These are phyloP conservation scores for Hansfordia pulvinata DNA, from an alignment of 2,329 filamentous ascomycete species.

Conservation along the genomic window DNA sequence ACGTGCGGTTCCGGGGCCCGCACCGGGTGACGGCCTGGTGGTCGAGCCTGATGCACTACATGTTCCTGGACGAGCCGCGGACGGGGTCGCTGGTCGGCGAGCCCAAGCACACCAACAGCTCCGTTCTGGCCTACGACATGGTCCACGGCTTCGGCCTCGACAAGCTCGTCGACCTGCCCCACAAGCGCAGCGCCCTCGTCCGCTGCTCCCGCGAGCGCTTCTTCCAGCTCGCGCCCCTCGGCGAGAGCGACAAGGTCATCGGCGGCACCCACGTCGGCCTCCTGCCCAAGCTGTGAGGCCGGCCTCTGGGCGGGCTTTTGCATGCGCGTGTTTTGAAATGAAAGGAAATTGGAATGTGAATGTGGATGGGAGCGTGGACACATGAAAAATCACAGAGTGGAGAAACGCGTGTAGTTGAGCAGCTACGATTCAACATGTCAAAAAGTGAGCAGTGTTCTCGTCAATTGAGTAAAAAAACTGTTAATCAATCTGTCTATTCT, in stretches of 20 bases:
- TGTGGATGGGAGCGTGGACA: not conserved
- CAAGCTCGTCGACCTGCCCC: constrained; percentile 58
- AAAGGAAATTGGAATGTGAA: not conserved
- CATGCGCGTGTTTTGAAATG: not conserved
- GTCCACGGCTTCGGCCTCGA: constrained; percentile 60
- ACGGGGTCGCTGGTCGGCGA: constrained; percentile 50
- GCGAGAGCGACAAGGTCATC: constrained; percentile 39
- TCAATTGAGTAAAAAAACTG: not conserved
- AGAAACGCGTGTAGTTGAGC: too few relatives aligned
- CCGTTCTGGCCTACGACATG: constrained; percentile 61
- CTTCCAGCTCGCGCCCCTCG: constrained; percentile 52
- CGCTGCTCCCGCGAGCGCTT: constrained; percentile 52
- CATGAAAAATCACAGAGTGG: too few relatives aligned
- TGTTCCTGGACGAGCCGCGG: constrained; percentile 47
- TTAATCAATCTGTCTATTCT: not conserved
- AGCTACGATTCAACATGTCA: too few relatives aligned
- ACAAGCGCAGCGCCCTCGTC: constrained; percentile 58
- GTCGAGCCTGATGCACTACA: constrained; percentile 47
- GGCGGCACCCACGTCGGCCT: constrained; percentile 38
- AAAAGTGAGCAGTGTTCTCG: too few relatives aligned
- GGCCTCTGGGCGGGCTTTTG: too few relatives aligned
- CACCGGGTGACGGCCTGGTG: constrained; percentile 49
- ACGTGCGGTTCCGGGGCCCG: constrained; percentile 44
- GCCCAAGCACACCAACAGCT: constrained; percentile 57
- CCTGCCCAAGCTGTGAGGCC: constrained; percentile 34